Conservation (phyloP, 352 stramenopile species). For the Phytophthora cactorum region DNA sequence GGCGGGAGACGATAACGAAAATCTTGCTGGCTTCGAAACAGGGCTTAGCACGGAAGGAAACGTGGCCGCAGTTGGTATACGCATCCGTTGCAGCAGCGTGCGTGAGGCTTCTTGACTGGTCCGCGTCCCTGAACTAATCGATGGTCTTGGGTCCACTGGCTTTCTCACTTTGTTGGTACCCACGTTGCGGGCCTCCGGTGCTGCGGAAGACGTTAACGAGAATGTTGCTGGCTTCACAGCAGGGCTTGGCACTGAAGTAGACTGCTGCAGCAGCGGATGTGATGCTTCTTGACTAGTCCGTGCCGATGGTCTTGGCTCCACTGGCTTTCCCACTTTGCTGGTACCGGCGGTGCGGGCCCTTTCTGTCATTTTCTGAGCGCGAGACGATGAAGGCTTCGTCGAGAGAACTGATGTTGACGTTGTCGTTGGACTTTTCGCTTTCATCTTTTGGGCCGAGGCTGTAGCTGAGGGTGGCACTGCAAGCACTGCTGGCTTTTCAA, state of each 20-base stretch:
- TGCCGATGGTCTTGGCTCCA: neutral
- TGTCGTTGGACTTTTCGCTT: neutral
- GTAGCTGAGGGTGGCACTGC: neutral
- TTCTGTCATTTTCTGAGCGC: neutral
- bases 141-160: neutral
- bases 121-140: neutral
- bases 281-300: neutral
- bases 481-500: neutral
- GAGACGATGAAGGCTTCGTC: neutral
- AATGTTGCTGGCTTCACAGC: neutral
- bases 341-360: neutral
- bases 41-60: neutral
- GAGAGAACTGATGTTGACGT: neutral
- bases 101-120: slow-evolving; percentile 5
- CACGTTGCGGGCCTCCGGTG: neutral
- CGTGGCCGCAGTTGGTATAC: neutral
- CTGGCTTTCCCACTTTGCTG: neutral
- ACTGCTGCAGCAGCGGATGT: neutral
- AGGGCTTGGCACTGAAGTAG: neutral
- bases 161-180: neutral
- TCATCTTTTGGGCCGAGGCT: neutral
- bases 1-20: neutral
- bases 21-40: neutral
- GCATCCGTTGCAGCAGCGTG: neutral
- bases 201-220: neutral